Evolutionary conservation across 2,329 filamentous ascomycete genomes (phyloP).

Genomic region (Penicillium sp.): DNA sequence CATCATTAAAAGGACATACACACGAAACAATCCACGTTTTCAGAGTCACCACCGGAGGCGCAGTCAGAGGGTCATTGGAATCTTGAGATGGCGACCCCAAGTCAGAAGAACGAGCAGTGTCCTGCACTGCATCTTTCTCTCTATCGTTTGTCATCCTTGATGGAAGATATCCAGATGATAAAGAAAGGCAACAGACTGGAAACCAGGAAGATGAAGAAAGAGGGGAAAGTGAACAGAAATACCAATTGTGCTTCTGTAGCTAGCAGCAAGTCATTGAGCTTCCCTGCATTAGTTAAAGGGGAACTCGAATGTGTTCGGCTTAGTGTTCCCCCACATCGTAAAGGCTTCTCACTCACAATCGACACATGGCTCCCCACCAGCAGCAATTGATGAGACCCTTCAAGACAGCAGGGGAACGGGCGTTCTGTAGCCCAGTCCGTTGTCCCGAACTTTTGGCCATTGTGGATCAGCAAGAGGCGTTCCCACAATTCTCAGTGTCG

Average conservation of each 20-base stretch:
- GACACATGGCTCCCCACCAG: background rate
- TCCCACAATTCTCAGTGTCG: background rate
- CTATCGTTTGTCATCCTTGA: conserved; percentile 10
- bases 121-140: conserved; percentile 6
- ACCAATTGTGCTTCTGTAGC: background rate
- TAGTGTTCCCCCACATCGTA: background rate
- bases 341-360: background rate
- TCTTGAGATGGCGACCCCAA: conserved; percentile 6
- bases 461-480: background rate
- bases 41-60: conserved; percentile 25
- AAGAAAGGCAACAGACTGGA: background rate
- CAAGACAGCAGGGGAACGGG: background rate
- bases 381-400: no score
- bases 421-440: background rate
- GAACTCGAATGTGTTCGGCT: background rate
- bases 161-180: background rate
- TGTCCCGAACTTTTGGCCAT: background rate
- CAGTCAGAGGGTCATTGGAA: conserved; percentile 3
- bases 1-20: conserved; percentile 14
- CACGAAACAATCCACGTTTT: conserved; percentile 33
- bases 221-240: background rate
- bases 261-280: background rate
- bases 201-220: background rate
- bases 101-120: conserved; percentile 5
- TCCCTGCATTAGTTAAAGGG: background rate